phyloP scores from a whole-genome alignment of 2,329 filamentous ascomycete species.

The Oidium heveae region DNA sequence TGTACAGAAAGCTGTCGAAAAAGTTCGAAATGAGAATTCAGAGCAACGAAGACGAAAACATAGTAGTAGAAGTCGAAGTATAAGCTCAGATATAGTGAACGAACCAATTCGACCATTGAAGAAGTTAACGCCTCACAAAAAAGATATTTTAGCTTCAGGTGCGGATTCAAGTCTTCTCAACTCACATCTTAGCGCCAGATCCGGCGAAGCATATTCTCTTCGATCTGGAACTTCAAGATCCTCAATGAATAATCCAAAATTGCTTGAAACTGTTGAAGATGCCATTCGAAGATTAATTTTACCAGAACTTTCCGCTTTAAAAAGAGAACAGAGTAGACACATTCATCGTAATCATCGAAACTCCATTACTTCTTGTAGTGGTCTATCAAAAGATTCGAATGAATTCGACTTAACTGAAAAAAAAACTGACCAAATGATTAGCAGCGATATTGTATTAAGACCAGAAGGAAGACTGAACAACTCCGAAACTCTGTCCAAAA shows the following conservation, averaged over 20 bases:
- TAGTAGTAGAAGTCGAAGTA: conserved; percentile 20
- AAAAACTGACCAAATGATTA: conserved; percentile 18
- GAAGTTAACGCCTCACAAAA: conserved; percentile 24
- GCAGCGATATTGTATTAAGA: conserved; percentile 18
- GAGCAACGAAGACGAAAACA: conserved; percentile 19
- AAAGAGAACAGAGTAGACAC: conserved; percentile 65
- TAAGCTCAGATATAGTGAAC: conserved; percentile 20
- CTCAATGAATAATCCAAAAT: conserved; percentile 45
- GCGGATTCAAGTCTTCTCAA: conserved; percentile 37
- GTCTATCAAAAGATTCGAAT: conserved; percentile 25
- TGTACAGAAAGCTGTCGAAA: conserved; percentile 43
- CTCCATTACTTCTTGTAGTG: conserved; percentile 31
- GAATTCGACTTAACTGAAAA: conserved; percentile 9
- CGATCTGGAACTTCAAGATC: conserved; percentile 30
- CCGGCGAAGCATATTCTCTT: conserved; percentile 30
- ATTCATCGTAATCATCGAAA: conserved; percentile 31
- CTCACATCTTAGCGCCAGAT: conserved; percentile 26
- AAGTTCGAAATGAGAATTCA: conserved; percentile 28
- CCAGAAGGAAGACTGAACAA: conserved; percentile 35
- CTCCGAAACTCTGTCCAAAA: conserved; percentile 28
- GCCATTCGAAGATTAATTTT: conserved; percentile 50
- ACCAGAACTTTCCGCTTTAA: conserved; percentile 74
- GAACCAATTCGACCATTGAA: conserved; percentile 21
- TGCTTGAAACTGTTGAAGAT: conserved; percentile 49
- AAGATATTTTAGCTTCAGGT: conserved; percentile 18